phyloP scores from a whole-genome alignment of 306 rosid genomes.

The Rosa chinensis region DNA sequence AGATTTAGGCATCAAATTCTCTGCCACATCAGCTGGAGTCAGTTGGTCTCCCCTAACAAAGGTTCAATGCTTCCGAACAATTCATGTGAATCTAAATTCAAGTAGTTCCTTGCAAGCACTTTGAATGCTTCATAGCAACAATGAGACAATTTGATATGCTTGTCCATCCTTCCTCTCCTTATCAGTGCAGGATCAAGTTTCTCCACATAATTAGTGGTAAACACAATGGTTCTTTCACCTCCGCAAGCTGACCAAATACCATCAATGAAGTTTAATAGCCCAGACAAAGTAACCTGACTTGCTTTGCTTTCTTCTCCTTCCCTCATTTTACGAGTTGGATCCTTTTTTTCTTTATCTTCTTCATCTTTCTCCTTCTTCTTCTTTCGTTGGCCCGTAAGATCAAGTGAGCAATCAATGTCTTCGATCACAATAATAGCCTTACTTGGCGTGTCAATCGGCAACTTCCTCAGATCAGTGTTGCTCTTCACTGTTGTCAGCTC shows the following conservation, averaged over 20 bases:
- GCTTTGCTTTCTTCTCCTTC: constrained; percentile 29
- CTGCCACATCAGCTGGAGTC: constrained; percentile 75
- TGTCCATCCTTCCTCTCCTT: constrained; percentile 73
- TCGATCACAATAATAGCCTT: constrained; percentile 43
- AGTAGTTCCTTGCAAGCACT: constrained; percentile 59
- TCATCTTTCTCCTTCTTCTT: constrained; percentile 17
- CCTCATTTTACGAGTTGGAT: constrained; percentile 15
- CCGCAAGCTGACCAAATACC: constrained; percentile 88
- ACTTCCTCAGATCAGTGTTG: constrained; percentile 37
- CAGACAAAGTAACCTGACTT: constrained; percentile 63
- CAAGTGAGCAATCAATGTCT: constrained; percentile 54
- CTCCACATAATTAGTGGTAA: constrained; percentile 63
- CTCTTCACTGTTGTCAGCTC: constrained; percentile 36
- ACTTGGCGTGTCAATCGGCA: constrained; percentile 36
- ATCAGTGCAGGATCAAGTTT: constrained; percentile 67
- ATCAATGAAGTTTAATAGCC: constrained; percentile 60
- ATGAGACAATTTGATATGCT: constrained; percentile 61
- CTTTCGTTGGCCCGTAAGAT: constrained; percentile 46
- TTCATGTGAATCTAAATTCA: constrained; percentile 43
- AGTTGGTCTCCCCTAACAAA: constrained; percentile 41
- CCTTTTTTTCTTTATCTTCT: constrained; percentile 15
- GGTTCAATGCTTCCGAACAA: constrained; percentile 32
- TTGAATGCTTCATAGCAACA: constrained; percentile 68
- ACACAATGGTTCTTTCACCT: constrained; percentile 58
- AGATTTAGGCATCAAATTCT: constrained; percentile 66